Evolutionary conservation across 2,329 filamentous ascomycete species (phyloP).

Genomic region (Aschersonia sp.): DNA sequence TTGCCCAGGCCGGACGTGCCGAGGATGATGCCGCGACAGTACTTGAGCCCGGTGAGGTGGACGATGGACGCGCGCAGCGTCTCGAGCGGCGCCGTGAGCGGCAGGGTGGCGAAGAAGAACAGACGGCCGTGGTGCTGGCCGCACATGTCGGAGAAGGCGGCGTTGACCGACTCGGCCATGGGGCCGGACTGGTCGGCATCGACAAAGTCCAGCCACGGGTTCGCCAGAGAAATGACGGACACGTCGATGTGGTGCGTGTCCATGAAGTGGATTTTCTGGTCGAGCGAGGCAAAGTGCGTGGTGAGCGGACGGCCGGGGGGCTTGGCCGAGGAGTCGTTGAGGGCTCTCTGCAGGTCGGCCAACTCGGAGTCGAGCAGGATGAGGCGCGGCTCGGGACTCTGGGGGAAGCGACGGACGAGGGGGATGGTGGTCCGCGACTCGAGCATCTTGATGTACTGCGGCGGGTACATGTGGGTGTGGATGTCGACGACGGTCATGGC

Average conservation of each 20-base stretch:
- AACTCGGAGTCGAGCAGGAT: slow-evolving; percentile 45
- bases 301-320: slow-evolving; percentile 72
- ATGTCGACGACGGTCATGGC: slow-evolving; percentile 42
- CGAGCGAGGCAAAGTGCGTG: slow-evolving; percentile 66
- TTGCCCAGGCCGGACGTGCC: slow-evolving; percentile 70
- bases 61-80: slow-evolving; percentile 51
- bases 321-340: slow-evolving; percentile 37
- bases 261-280: slow-evolving; percentile 79
- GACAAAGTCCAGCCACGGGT: slow-evolving; percentile 89
- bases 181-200: slow-evolving; percentile 41
- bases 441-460: slow-evolving; percentile 46
- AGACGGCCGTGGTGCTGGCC: slow-evolving; percentile 48
- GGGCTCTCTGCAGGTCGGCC: slow-evolving; percentile 30
- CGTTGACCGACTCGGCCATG: slow-evolving; percentile 57
- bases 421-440: slow-evolving; percentile 48
- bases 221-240: slow-evolving; percentile 78
- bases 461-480: slow-evolving; percentile 58
- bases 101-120: slow-evolving; percentile 73
- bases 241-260: slow-evolving; percentile 66
- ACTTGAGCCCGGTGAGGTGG: slow-evolving; percentile 44
- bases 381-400: slow-evolving; percentile 42
- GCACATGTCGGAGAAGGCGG: slow-evolving; percentile 65
- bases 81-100: slow-evolving; percentile 52
- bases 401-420: slow-evolving; percentile 53
- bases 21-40: slow-evolving; percentile 76